These are phyloP conservation scores for Purshia tridentata DNA, from an alignment of 306 rosid genomes.

Conservation along the genomic window DNA sequence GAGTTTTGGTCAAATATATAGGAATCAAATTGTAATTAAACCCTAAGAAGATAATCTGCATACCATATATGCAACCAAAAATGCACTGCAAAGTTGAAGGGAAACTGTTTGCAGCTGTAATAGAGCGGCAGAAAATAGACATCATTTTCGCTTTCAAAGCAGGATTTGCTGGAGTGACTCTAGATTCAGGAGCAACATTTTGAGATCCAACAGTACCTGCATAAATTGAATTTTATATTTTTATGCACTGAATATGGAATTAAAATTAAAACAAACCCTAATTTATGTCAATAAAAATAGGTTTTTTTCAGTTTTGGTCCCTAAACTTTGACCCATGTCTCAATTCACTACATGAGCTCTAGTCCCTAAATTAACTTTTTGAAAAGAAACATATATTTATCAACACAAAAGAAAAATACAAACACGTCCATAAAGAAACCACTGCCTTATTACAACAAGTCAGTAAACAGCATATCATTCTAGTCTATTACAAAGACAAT, in stretches of 20 bases:
- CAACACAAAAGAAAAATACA: too few species aligned
- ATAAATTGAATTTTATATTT: constrained; percentile 16
- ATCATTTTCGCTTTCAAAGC: constrained; percentile 77
- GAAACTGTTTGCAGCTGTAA: constrained; percentile 89
- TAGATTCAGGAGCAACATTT: constrained; percentile 58
- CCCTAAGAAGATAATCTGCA: constrained; percentile 17
- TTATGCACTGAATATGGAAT: constrained; percentile 24
- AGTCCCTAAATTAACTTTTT: too few species aligned
- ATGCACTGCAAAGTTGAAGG: constrained; percentile 95
- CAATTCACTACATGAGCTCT: too few species aligned
- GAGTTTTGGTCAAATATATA: background rate
- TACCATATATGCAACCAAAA: constrained; percentile 94
- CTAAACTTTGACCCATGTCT: too few species aligned
- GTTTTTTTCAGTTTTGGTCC: too few species aligned
- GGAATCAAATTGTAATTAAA: background rate
- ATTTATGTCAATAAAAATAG: background rate
- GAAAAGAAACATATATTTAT: too few species aligned
- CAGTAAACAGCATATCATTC: too few species aligned
- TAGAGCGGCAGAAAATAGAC: constrained; percentile 91
- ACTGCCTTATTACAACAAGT: too few species aligned
- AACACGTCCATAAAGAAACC: too few species aligned
- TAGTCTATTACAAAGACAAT: too few species aligned
- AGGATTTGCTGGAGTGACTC: constrained; percentile 70
- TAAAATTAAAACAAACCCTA: background rate
- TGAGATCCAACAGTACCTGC: constrained; percentile 72